A percentile compares a stretch with the other conserved stretches of the same genome.
These are phyloP conservation scores for Biscogniauxia marginata DNA, from an alignment of 2,329 filamentous ascomycete genomes.

Conservation along the genomic window DNA sequence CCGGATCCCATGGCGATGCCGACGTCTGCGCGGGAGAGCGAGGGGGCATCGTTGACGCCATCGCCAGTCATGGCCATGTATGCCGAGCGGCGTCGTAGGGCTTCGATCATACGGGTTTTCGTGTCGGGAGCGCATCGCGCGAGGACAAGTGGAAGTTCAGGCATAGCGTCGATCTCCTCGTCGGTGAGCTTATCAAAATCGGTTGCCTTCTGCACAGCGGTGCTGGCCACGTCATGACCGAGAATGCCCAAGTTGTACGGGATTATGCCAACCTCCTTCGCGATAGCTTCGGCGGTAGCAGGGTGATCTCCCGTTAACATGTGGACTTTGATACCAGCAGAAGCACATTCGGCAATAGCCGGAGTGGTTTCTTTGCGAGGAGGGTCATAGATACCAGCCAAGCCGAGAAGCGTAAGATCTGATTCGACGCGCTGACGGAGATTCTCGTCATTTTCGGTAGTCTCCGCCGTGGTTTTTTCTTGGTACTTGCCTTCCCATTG, in stretches of 20 bases:
- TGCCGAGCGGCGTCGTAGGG: conserved; percentile 70
- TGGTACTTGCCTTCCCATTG: conserved; percentile 52
- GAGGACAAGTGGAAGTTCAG: conserved; percentile 75
- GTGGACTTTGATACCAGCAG: conserved; percentile 74
- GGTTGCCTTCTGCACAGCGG: conserved; percentile 71
- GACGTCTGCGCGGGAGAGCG: conserved; percentile 76
- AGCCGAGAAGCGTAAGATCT: conserved; percentile 71
- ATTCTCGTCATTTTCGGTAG: conserved; percentile 39
- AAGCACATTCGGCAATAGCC: conserved; percentile 68
- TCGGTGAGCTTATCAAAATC: conserved; percentile 78
- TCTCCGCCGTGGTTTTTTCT: conserved; percentile 19
- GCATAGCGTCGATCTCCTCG: conserved; percentile 71
- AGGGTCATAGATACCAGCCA: conserved; percentile 84
- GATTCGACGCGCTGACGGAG: conserved; percentile 64
- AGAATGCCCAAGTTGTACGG: conserved; percentile 60
- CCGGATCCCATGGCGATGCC: conserved; percentile 91
- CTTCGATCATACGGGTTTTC: conserved; percentile 89
- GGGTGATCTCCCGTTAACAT: conserved; percentile 85
- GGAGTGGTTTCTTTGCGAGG: conserved; percentile 76
- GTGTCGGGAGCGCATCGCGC: conserved; percentile 82
- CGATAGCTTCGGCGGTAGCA: conserved; percentile 75
- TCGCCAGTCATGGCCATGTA: conserved; percentile 89
- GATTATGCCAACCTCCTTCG: conserved; percentile 75
- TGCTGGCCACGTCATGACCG: conserved; percentile 60
- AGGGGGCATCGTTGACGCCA: conserved; percentile 83